Evolutionary conservation across 2,329 filamentous ascomycete genomes (phyloP).

Genomic region (Trichothecium roseum): DNA sequence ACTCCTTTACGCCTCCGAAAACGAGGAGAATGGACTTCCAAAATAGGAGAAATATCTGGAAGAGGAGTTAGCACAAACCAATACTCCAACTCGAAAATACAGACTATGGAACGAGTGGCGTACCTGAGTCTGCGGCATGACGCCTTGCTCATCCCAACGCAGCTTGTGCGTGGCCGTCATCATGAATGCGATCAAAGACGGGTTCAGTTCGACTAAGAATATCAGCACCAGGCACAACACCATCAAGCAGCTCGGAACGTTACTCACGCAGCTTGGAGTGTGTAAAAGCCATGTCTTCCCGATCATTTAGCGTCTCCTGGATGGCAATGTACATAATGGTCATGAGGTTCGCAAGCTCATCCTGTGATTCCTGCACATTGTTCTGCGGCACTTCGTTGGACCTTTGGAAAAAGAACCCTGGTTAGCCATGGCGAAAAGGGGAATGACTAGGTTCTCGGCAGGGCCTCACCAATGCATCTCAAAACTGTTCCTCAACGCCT

Average conservation of each 20-base stretch:
- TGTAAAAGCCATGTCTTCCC: conserved; percentile 34
- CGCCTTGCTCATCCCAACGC: conserved; percentile 60
- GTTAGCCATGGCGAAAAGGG: too few species aligned
- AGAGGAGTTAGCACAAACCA: conserved; percentile 10
- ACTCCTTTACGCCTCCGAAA: conserved; percentile 69
- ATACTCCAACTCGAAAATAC: conserved; percentile 7
- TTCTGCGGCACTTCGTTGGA: conserved; percentile 33
- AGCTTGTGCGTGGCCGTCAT: conserved; percentile 58
- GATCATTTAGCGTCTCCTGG: conserved; percentile 44
- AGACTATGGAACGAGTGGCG: conserved; percentile 12
- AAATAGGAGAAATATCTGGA: conserved; percentile 64
- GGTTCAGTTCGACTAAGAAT: conserved; percentile 44
- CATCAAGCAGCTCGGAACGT: not conserved
- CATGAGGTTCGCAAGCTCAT: conserved; percentile 53
- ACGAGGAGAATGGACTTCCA: conserved; percentile 87
- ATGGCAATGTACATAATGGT: conserved; percentile 52
- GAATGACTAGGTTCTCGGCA: too few species aligned
- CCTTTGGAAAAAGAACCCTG: conserved; percentile 26
- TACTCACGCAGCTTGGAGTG: conserved; percentile 40
- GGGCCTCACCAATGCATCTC: conserved; percentile 45
- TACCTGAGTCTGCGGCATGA: conserved; percentile 54
- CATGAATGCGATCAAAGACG: conserved; percentile 61
- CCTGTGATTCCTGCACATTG: conserved; percentile 40
- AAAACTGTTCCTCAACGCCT: conserved; percentile 36
- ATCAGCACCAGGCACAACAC: conserved; percentile 8